These are phyloP conservation scores for Leishmania tarentolae DNA, from an alignment of 208 protist genomes.

Conservation along the genomic window DNA sequence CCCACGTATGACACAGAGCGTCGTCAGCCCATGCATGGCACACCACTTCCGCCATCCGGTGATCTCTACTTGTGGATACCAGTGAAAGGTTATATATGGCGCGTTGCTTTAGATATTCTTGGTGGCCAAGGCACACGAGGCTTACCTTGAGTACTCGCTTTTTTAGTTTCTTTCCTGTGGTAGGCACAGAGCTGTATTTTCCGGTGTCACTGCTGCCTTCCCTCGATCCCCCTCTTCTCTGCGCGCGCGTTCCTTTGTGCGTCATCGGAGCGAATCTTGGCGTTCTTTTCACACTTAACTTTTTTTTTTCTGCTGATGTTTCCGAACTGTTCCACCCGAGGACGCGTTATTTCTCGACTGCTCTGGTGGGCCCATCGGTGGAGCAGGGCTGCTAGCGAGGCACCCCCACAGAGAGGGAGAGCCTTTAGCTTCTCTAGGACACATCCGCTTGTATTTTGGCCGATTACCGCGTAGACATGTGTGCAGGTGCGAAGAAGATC, in stretches of 20 bases:
- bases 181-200: background rate
- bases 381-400: background rate
- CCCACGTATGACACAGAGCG: background rate
- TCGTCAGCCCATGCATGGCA: background rate
- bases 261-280: background rate
- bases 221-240: background rate
- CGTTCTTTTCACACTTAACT: background rate
- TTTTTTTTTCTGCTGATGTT: background rate
- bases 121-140: background rate
- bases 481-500: background rate
- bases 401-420: too few relatives aligned
- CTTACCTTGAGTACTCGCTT: background rate
- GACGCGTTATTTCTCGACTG: too few relatives aligned
- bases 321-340: too few relatives aligned
- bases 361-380: background rate
- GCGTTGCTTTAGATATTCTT: background rate
- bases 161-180: background rate
- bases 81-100: background rate
- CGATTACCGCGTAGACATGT: background rate
- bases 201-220: background rate
- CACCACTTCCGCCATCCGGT: background rate
- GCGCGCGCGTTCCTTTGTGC: background rate
- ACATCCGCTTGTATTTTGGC: too few relatives aligned
- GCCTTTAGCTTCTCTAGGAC: too few relatives aligned
- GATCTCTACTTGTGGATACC: background rate